These are phyloP conservation scores for Fusarium graminum DNA, from an alignment of 2,329 filamentous ascomycete genomes.

Conservation along the genomic window DNA sequence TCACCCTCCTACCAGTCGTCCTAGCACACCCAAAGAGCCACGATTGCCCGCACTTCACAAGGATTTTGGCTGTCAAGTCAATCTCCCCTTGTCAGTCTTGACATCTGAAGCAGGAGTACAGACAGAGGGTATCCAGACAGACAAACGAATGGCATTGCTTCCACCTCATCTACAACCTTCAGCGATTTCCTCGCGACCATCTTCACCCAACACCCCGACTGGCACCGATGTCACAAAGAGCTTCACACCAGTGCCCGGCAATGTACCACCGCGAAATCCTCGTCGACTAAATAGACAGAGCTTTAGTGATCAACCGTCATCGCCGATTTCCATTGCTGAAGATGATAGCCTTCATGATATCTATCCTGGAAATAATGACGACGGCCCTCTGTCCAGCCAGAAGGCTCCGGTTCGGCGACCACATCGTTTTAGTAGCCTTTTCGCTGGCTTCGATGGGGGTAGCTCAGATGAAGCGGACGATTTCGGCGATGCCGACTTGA, in stretches of 20 bases:
- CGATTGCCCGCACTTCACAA: slow-evolving; percentile 85
- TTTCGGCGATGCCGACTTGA: slow-evolving; percentile 70
- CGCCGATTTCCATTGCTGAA: slow-evolving; percentile 58
- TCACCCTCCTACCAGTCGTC: slow-evolving; percentile 86
- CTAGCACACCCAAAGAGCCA: slow-evolving; percentile 80
- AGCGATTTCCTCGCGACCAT: slow-evolving; percentile 73
- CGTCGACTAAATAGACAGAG: slow-evolving; percentile 65
- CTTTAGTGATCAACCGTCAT: slow-evolving; percentile 64
- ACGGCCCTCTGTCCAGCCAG: slow-evolving; percentile 75
- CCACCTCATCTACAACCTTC: slow-evolving; percentile 85
- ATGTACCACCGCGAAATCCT: slow-evolving; percentile 71
- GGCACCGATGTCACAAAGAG: slow-evolving; percentile 53
- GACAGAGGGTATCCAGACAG: slow-evolving; percentile 91
- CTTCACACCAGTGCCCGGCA: slow-evolving; percentile 66
- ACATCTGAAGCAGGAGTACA: slow-evolving; percentile 68
- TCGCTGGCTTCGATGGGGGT: slow-evolving; percentile 82
- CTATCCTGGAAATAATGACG: slow-evolving; percentile 85
- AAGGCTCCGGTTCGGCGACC: slow-evolving; percentile 74
- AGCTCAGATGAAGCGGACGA: slow-evolving; percentile 77
- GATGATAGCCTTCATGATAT: slow-evolving; percentile 66
- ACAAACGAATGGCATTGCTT: slow-evolving; percentile 79
- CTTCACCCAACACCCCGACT: slow-evolving; percentile 62
- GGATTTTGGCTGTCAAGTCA: slow-evolving; percentile 86
- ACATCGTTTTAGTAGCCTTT: slow-evolving; percentile 84
- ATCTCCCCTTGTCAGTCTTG: slow-evolving; percentile 45